Conservation (phyloP, 2,329 filamentous ascomycete species). For the Ophiostoma himal-ulmi region DNA sequence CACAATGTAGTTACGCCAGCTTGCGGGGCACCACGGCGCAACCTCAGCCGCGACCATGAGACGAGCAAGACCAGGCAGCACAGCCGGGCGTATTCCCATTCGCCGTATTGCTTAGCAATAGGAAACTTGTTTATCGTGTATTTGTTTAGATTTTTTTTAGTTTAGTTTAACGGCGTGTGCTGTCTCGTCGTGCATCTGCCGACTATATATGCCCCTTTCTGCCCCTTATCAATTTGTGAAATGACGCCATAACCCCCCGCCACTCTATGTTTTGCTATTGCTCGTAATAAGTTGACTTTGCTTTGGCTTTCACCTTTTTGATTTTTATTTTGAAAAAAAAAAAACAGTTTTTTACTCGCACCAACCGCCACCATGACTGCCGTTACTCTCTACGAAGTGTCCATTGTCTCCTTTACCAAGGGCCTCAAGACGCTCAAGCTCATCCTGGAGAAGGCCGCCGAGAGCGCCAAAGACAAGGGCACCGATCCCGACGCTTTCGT, state of each 20-base stretch:
- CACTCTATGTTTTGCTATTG: neutral
- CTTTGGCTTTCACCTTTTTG: neutral
- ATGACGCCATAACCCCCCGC: constrained; percentile 17
- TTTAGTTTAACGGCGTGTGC: neutral
- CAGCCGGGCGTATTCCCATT: neutral
- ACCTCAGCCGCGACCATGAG: neutral
- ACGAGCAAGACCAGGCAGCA: neutral
- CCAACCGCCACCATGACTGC: constrained; percentile 28
- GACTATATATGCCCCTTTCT: constrained; percentile 3
- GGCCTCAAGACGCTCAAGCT: constrained; percentile 29
- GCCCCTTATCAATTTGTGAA: constrained; percentile 7
- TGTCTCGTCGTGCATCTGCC: neutral
- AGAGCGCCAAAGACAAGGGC: constrained; percentile 30
- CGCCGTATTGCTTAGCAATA: constrained; percentile 3
- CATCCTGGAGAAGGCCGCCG: constrained; percentile 32
- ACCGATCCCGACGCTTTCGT: constrained; percentile 28
- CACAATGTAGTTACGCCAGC: neutral
- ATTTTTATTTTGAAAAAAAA: neutral
- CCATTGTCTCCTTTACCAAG: constrained; percentile 29
- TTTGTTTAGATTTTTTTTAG: neutral
- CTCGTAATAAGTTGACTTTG: neutral
- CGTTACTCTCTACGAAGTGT: constrained; percentile 31
- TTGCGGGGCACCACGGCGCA: neutral
- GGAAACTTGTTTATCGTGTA: neutral
- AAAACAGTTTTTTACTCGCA: too few species aligned